phyloP scores from a whole-genome alignment of 495 filamentous ascomycete species.

The Mytilinidion resinicola region DNA sequence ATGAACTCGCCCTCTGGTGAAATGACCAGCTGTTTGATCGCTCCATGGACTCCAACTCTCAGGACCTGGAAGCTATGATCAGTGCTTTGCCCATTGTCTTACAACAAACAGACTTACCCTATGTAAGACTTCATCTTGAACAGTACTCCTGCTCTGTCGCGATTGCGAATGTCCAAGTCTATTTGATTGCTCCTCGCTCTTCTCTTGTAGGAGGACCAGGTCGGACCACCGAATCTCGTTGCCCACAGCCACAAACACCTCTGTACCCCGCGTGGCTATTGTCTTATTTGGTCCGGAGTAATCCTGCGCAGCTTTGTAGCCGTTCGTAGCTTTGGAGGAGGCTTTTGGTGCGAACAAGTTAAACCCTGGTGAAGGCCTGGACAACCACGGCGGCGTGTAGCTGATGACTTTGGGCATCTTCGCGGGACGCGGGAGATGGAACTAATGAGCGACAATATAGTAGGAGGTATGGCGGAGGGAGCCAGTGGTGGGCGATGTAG shows the following conservation, averaged over 20 bases:
- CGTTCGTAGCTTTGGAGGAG: conserved; percentile 15
- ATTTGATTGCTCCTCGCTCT: conserved; percentile 30
- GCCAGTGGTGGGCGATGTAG: no score
- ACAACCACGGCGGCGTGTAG: conserved; percentile 79
- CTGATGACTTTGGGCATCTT: conserved; percentile 72
- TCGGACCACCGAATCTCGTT: conserved; percentile 85
- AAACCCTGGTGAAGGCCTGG: conserved; percentile 64
- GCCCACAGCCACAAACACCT: conserved; percentile 77
- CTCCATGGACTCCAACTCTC: conserved; percentile 61
- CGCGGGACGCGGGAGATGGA: background rate
- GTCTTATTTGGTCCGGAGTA: conserved; percentile 56
- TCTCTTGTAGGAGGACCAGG: conserved; percentile 65
- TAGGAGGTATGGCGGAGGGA: background rate
- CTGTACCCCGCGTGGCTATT: conserved; percentile 66
- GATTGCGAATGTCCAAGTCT: conserved; percentile 2
- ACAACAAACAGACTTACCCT: no score
- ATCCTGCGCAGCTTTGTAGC: conserved; percentile 29
- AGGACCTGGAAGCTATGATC: conserved; percentile 44
- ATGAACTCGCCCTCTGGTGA: conserved; percentile 74
- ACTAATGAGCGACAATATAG: background rate
- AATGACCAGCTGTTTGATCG: conserved; percentile 73
- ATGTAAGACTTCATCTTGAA: background rate
- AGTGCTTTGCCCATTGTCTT: background rate
- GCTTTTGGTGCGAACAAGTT: conserved; percentile 55
- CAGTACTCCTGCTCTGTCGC: background rate